A percentile compares a stretch with the other conserved stretches of the same genome.
Evolutionary conservation across 1,284 basidiomycete genomes (phyloP).

Genomic region (Sutorius eximius): DNA sequence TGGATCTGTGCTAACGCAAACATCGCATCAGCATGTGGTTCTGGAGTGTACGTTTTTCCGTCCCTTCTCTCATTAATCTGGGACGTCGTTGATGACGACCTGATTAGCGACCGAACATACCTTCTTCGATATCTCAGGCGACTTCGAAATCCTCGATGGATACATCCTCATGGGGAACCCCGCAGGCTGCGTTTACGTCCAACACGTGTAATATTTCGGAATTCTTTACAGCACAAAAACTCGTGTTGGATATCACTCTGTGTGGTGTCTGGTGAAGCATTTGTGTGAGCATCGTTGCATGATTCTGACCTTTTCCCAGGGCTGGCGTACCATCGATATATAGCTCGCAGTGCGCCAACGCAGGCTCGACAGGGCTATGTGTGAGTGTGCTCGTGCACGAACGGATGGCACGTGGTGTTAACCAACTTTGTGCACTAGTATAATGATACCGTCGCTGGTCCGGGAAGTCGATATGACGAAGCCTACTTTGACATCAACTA

Average conservation of each 20-base stretch:
- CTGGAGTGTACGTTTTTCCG: slow-evolving; percentile 57
- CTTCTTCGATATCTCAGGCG: slow-evolving; percentile 41
- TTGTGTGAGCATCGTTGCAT: background rate
- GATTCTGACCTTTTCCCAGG: slow-evolving; percentile 30
- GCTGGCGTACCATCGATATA: slow-evolving; percentile 43
- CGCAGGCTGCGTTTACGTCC: slow-evolving; percentile 51
- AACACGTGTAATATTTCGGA: slow-evolving; percentile 45
- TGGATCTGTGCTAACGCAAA: slow-evolving; percentile 3
- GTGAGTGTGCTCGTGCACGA: slow-evolving; percentile 28
- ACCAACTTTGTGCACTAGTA: slow-evolving; percentile 31
- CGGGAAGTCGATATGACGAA: slow-evolving; percentile 46
- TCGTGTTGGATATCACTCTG: slow-evolving; percentile 58
- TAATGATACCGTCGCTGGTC: slow-evolving; percentile 41
- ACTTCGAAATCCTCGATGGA: slow-evolving; percentile 48
- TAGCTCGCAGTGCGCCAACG: slow-evolving; percentile 36
- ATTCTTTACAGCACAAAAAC: slow-evolving; percentile 52
- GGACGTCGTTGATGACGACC: background rate
- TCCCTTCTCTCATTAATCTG: background rate
- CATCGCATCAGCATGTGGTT: slow-evolving; percentile 63
- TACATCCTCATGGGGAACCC: slow-evolving; percentile 51
- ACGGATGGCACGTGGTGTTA: background rate
- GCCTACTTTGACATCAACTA: slow-evolving; percentile 40
- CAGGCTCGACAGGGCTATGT: slow-evolving; percentile 42
- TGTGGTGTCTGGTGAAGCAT: slow-evolving; percentile 52
- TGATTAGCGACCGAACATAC: slow-evolving; percentile 43